Percentiles rank a stretch among this genome's conserved stretches.
Conservation (phyloP, 257 asterid species). For the Henckelia pumila region DNA sequence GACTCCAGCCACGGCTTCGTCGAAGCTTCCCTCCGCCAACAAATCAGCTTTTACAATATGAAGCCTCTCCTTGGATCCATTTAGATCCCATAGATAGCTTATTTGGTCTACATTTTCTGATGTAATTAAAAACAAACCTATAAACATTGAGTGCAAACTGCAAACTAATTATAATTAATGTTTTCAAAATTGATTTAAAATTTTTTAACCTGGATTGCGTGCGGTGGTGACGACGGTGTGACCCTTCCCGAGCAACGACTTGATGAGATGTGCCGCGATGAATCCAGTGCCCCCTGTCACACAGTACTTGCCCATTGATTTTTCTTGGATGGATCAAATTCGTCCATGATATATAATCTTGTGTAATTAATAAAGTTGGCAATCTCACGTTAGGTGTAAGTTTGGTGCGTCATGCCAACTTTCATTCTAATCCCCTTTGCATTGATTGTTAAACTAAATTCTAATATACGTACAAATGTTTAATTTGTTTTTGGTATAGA, state of each 20-base stretch:
- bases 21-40: constrained; percentile 75
- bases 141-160: not conserved
- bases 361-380: not conserved
- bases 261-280: constrained; percentile 76
- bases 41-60: constrained; percentile 70
- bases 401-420: not conserved
- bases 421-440: no score
- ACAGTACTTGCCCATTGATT: constrained; percentile 29
- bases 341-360: no score
- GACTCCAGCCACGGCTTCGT: constrained; percentile 71
- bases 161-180: no score
- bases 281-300: constrained; percentile 94
- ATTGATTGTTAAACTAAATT: no score
- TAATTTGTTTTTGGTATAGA: no score
- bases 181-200: no score
- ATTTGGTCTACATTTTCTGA: constrained; percentile 62
- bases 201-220: constrained; percentile 88
- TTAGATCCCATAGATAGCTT: constrained; percentile 65
- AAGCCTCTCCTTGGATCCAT: constrained; percentile 89
- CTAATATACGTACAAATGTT: no score
- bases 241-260: constrained; percentile 63
- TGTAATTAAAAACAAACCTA: not conserved
- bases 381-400: not conserved
- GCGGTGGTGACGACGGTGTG: constrained; percentile 68
- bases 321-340: not conserved